Conservation (phyloP, 257 asterid genomes). For the Rhazya stricta region DNA sequence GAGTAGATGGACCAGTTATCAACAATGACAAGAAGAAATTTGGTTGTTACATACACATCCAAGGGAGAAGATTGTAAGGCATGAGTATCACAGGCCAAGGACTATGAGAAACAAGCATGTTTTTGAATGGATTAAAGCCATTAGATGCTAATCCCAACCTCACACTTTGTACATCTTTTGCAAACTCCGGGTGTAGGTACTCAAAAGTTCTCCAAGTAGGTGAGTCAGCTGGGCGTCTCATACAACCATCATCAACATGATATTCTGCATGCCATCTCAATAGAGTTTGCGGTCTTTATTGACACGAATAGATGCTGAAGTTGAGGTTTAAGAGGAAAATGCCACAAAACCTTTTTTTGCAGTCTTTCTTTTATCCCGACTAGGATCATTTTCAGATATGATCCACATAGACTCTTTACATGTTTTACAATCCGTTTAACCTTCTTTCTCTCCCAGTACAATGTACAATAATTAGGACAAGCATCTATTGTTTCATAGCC, state of each 20-base stretch:
- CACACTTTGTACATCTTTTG: not conserved
- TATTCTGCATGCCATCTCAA: constrained; percentile 1
- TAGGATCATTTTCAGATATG: no score
- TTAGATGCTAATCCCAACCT: not conserved
- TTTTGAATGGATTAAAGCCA: not conserved
- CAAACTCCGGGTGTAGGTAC: not conserved
- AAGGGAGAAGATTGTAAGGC: not conserved
- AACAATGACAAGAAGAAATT: no score
- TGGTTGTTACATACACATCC: not conserved
- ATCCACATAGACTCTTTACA: no score
- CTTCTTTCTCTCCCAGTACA: not conserved
- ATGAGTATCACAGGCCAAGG: not conserved
- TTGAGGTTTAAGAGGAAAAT: no score
- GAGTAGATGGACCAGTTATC: not conserved
- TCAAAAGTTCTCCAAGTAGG: not conserved
- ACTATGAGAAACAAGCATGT: not conserved
- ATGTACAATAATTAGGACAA: not conserved
- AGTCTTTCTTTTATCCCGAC: no score
- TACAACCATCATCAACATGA: not conserved
- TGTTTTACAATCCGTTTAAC: not conserved
- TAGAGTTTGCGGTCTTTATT: no score
- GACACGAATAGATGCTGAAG: no score
- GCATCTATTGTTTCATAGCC: not conserved
- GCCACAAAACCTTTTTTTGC: no score
- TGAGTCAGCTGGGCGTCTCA: not conserved